phyloP scores from a whole-genome alignment of 2,329 filamentous ascomycete genomes.

The Botrytis byssoidea region DNA sequence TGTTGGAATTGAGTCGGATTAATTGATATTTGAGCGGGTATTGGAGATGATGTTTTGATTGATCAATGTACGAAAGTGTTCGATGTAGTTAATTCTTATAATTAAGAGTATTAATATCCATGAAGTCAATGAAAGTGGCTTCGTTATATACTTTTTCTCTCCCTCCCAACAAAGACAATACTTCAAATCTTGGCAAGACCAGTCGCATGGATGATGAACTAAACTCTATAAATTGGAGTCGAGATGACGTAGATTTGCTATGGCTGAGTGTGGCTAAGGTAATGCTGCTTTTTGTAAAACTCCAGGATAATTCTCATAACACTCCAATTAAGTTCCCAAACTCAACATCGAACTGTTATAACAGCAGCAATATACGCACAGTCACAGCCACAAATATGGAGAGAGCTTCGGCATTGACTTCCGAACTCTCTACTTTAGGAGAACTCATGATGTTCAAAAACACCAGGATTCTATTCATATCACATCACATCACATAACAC shows the following conservation, averaged over 20 bases:
- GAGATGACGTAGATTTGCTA: not conserved
- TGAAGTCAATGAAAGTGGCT: not conserved
- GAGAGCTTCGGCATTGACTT: not conserved
- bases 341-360: not conserved
- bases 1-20: not conserved
- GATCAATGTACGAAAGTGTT: not conserved
- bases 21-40: not conserved
- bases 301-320: not conserved
- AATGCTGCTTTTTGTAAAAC: not conserved
- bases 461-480: not conserved
- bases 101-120: not conserved
- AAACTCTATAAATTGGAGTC: not conserved
- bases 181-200: not conserved
- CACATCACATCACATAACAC: not conserved
- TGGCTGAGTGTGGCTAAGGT: not conserved
- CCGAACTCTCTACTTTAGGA: not conserved
- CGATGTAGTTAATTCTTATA: not conserved
- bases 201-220: not conserved
- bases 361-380: not conserved
- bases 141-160: conserved; percentile 5
- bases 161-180: not conserved
- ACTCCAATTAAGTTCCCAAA: fast-evolving
- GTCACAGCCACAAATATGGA: not conserved
- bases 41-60: not conserved
- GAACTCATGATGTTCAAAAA: not conserved